Conservation (phyloP, 208 protist genomes). For the Angomonas ambiguus region DNA sequence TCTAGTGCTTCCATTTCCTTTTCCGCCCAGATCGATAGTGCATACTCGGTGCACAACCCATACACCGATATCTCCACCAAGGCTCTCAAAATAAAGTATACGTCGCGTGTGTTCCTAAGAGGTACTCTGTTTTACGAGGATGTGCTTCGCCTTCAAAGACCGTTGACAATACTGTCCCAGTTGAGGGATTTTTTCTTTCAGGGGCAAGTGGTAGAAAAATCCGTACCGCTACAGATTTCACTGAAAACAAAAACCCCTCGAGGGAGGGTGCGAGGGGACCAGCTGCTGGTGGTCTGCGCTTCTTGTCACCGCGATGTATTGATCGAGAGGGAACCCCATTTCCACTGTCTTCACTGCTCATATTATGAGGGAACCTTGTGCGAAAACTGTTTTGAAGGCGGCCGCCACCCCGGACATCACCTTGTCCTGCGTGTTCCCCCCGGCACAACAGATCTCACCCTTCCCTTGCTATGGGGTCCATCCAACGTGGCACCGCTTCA, state of each 20-base stretch:
- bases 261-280: conserved; percentile 24
- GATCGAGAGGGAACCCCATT: conserved; percentile 50
- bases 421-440: conserved; percentile 57
- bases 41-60: conserved; percentile 40
- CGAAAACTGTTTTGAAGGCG: conserved; percentile 14
- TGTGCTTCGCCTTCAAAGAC: conserved; percentile 22
- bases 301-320: conserved; percentile 38
- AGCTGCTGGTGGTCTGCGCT: conserved; percentile 44
- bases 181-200: conserved; percentile 49
- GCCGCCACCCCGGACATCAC: conserved; percentile 52
- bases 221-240: conserved; percentile 35
- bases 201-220: conserved; percentile 51
- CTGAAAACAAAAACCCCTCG: conserved; percentile 63
- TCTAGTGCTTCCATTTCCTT: conserved; percentile 56
- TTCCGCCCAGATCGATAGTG: conserved; percentile 35
- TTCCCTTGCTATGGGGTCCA: conserved; percentile 69
- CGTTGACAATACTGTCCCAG: conserved; percentile 21
- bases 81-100: conserved; percentile 21
- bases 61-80: conserved; percentile 30
- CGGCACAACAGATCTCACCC: conserved; percentile 12
- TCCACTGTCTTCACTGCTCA: conserved; percentile 72
- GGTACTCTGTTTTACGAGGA: conserved; percentile 36
- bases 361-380: conserved; percentile 18
- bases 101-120: conserved; percentile 39
- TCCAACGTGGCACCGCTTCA: conserved; percentile 64